These are phyloP conservation scores for Coemansia sp. DNA, from an alignment of 192 early-diverging fungal species.

Conservation along the genomic window DNA sequence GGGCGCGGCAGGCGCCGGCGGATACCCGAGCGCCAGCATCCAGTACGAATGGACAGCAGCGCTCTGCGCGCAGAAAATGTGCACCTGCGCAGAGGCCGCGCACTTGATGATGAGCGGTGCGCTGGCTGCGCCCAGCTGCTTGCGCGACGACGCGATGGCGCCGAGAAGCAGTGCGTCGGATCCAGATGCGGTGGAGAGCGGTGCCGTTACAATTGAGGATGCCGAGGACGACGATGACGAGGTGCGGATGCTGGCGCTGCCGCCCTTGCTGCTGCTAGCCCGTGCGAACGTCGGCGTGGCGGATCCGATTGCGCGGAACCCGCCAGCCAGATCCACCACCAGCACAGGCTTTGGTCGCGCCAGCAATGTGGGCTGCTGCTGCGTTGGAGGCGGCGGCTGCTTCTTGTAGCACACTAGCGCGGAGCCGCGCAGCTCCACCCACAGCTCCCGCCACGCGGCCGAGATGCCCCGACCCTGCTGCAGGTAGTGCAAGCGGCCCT, in stretches of 20 bases:
- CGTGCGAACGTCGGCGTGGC: neutral
- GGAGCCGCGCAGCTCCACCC: constrained; percentile 45
- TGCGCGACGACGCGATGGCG: constrained; percentile 6
- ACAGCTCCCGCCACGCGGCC: constrained; percentile 43
- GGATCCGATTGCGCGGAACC: constrained; percentile 27
- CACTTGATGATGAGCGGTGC: constrained; percentile 39
- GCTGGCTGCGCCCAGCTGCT: constrained; percentile 29
- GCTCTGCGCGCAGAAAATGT: constrained; percentile 39
- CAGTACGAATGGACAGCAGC: constrained; percentile 44
- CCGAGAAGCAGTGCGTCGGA: constrained; percentile 7
- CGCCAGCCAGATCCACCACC: constrained; percentile 18
- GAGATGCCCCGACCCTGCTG: constrained; percentile 22
- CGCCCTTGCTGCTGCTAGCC: neutral
- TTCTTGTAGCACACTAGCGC: constrained; percentile 19
- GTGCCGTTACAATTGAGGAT: neutral
- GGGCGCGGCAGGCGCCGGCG: neutral
- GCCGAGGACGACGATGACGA: constrained; percentile 1
- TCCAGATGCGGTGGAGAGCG: neutral
- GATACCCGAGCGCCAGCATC: constrained; percentile 20
- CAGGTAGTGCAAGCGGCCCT: constrained; percentile 49
- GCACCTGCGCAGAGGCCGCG: constrained; percentile 15
- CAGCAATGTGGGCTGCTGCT: neutral
- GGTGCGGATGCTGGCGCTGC: constrained; percentile 3
- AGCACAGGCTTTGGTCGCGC: constrained; percentile 4
- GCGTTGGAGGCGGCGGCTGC: neutral